Conservation (phyloP, 1,284 basidiomycete species). For the Puccinia hordei region DNA sequence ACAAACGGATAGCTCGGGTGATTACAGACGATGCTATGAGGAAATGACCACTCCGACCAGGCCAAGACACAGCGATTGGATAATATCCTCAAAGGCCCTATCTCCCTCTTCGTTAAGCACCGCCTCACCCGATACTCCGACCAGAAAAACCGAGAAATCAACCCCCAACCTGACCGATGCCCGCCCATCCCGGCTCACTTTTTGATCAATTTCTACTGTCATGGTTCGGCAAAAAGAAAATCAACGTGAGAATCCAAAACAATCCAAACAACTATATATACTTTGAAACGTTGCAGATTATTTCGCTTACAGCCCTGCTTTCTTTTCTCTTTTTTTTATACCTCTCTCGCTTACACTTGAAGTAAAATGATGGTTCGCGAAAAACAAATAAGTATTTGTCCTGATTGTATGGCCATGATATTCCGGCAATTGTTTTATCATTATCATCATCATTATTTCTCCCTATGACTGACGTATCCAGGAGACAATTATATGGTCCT, state of each 20-base stretch:
- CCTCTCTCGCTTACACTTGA: too few species aligned
- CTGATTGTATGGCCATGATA: too few species aligned
- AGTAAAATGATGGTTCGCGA: not conserved
- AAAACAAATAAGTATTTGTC: not conserved
- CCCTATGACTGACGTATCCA: too few species aligned
- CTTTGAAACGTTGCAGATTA: too few species aligned
- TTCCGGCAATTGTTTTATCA: too few species aligned
- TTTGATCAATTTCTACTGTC: not conserved
- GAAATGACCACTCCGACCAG: conserved; percentile 19
- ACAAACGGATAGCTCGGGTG: not conserved
- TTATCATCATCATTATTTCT: too few species aligned
- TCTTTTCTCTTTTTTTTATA: not conserved
- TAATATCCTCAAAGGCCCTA: not conserved
- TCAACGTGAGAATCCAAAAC: not conserved
- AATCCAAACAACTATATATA: not conserved
- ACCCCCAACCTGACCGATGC: not conserved
- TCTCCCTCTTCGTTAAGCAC: conserved; percentile 23
- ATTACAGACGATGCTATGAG: not conserved
- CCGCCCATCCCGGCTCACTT: not conserved
- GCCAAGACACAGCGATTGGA: conserved; percentile 28
- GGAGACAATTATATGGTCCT: too few species aligned
- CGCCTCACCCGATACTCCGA: not conserved
- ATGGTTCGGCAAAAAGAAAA: not conserved
- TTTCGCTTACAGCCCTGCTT: not conserved
- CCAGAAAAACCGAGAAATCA: conserved; percentile 6